These are phyloP conservation scores for Kentomonas sorsogonicus DNA, from an alignment of 208 protist species.

Conservation along the genomic window DNA sequence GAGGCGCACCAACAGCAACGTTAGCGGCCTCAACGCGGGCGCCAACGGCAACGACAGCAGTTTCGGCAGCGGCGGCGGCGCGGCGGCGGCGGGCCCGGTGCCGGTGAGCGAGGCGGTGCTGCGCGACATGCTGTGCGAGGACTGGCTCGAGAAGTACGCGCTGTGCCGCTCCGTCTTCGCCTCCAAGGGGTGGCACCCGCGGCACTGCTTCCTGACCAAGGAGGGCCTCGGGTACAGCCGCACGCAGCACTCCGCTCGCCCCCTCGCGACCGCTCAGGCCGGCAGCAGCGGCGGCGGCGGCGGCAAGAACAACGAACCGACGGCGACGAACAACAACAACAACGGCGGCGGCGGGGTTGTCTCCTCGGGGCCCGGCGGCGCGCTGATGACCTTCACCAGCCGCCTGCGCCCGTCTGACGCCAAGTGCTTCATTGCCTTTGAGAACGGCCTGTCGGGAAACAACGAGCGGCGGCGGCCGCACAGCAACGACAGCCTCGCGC, in stretches of 20 bases:
- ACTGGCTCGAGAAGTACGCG: conserved; percentile 63
- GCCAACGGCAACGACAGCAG: too few species aligned
- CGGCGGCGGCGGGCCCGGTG: too few species aligned
- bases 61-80: too few species aligned
- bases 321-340: conserved; percentile 12
- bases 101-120: too few species aligned
- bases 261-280: too few species aligned
- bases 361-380: neutral
- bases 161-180: conserved; percentile 37
- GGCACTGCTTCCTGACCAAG: conserved; percentile 37
- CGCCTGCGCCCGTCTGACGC: conserved; percentile 11
- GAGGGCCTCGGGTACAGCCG: conserved; percentile 46
- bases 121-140: conserved; percentile 49
- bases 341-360: neutral
- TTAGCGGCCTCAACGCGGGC: too few species aligned
- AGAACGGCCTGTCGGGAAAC: too few species aligned
- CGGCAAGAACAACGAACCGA: neutral
- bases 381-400: neutral
- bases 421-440: conserved; percentile 43
- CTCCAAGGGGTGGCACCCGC: conserved; percentile 35
- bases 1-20: too few species aligned
- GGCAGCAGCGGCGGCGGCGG: conserved; percentile 9
- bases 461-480: neutral
- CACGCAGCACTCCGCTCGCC: too few species aligned
- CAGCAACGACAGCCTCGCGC: conserved; percentile 22